Evolutionary conservation across 2,329 filamentous ascomycete species (phyloP), one percentile per base, ranked within the genome.

Genomic region (Gremmenia infestans): DNA sequence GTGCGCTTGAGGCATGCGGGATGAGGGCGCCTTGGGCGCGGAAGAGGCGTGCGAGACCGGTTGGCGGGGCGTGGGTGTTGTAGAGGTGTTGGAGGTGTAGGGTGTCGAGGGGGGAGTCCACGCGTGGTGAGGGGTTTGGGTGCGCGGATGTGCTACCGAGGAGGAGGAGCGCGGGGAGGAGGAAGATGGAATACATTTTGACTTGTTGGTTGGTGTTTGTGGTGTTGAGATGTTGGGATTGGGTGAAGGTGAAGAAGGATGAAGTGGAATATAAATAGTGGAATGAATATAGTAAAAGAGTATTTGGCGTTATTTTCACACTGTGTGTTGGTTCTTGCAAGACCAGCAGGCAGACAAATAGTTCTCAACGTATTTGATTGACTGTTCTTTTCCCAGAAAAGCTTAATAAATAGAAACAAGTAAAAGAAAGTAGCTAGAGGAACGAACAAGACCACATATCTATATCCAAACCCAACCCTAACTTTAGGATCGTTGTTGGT

Each of bases 141-240:
- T n/a, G 23, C 12, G 17, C 14, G 47, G 47, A 15, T 14, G 32
- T 25, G 47, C 17, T 3, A 12, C 17, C 19, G 47, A 36, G 25
- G 22, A 48, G 43, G 22, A 40, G 40, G 12, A 23, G n/a, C 9
- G 52, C 32, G 19, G 46, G 46, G 22, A 46, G 43, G 23, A 39
- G 35, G 46, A 40, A 32, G 17, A 23, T 40, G 45, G 39, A 25
- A 42, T 48, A 39, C 52, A 54, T 55, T 32, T 48, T 32, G 52
- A 48, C 22, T 23, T 54, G 28, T 32, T 32, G 28, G 39, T 42
- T 42, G 15, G 15, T 42, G 5, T 42, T 42, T 15, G 39, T 42
- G 15, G 1, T 42, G 15, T n/a, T 15, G 22, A 17, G 7, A n/a
- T 8, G 7, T 11, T 17, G 15, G 6, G 2, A 8, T 42, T 42